These are phyloP conservation scores for Mikania micrantha DNA, from an alignment of 129 eudicot species.

Conservation along the genomic window DNA sequence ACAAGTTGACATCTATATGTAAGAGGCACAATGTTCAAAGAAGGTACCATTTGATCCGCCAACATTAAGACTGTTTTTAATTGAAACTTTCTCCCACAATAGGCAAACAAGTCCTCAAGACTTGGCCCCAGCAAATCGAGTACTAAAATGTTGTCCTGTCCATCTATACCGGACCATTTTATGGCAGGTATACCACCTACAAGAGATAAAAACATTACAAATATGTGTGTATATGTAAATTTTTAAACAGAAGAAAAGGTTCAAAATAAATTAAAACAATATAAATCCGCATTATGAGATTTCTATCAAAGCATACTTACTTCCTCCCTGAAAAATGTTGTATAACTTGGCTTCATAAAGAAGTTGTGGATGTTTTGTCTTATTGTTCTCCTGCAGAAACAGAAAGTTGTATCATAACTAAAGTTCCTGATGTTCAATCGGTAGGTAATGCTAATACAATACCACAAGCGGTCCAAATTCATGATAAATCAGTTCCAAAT, in stretches of 20 bases:
- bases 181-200: slow-evolving; percentile 88
- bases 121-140: slow-evolving; percentile 95
- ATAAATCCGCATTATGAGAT: background rate
- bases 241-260: background rate
- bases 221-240: background rate
- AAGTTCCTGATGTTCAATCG: background rate
- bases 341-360: slow-evolving; percentile 95
- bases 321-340: slow-evolving; percentile 93
- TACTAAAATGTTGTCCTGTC: slow-evolving; percentile 83
- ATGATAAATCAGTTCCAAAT: slow-evolving; percentile 4
- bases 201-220: slow-evolving; percentile 9
- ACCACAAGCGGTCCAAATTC: background rate
- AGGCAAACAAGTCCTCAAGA: slow-evolving; percentile 89
- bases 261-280: slow-evolving; percentile 1
- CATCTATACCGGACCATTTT: slow-evolving; percentile 95
- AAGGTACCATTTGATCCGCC: slow-evolving; percentile 93
- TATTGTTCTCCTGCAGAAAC: slow-evolving; percentile 70
- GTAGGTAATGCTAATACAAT: background rate
- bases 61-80: slow-evolving; percentile 91
- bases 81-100: slow-evolving; percentile 89
- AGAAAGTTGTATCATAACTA: background rate
- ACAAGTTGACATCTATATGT: background rate
- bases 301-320: slow-evolving; percentile 38
- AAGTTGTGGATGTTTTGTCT: slow-evolving; percentile 94
- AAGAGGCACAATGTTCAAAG: background rate